Evolutionary conservation across 2,329 filamentous ascomycete genomes (phyloP).

Genomic region (Colletotrichum sp.): DNA sequence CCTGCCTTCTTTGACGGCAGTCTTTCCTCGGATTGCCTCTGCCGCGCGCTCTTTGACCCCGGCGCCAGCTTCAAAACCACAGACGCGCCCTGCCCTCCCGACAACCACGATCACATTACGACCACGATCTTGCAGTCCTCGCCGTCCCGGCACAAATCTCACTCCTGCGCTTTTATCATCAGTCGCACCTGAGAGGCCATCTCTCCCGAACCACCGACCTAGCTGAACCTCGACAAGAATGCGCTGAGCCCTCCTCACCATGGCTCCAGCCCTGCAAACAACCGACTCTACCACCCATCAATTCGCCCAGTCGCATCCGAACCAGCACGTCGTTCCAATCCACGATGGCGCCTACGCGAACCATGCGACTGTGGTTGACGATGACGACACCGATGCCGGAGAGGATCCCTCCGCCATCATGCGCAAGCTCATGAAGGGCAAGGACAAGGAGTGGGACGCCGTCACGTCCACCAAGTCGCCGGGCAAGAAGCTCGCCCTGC

Average conservation of each 20-base stretch:
- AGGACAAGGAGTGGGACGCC: conserved; percentile 71
- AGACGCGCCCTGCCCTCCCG: not conserved
- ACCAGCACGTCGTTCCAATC: not conserved
- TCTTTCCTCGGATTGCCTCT: not conserved
- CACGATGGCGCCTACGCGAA: not conserved
- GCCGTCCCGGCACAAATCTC: not conserved
- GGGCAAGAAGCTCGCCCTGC: conserved; percentile 54
- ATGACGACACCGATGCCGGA: conserved; percentile 8
- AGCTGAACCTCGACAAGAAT: conserved; percentile 1
- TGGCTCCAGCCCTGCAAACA: conserved; percentile 19
- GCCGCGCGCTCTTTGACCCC: not conserved
- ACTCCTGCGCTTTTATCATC: not conserved
- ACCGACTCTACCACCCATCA: conserved; percentile 12
- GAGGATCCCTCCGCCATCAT: conserved; percentile 22
- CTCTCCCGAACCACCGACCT: not conserved
- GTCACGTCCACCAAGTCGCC: conserved; percentile 43
- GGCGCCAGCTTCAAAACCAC: not conserved
- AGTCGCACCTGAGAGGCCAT: not conserved
- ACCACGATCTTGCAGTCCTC: not conserved
- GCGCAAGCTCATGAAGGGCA: conserved; percentile 53
- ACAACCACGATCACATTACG: not conserved
- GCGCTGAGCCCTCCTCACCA: conserved; percentile 8
- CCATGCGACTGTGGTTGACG: not conserved
- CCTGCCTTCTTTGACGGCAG: not conserved
- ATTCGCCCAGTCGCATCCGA: conserved; percentile 11